Evolutionary conservation across 139 green algal species (phyloP).

Genomic region (Monoraphidium neglectum): DNA sequence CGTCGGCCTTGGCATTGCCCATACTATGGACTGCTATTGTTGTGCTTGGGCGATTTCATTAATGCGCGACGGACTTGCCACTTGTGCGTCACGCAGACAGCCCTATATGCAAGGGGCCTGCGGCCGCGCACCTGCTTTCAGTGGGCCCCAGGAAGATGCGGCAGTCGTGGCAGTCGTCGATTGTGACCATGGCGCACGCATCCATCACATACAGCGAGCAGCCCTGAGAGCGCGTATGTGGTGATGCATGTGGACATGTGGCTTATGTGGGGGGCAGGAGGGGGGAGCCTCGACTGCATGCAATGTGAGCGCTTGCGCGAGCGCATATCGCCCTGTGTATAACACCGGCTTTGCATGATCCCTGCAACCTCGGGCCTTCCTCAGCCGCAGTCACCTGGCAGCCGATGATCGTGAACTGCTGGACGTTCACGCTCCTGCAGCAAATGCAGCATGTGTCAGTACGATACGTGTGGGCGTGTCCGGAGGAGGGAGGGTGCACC

Average conservation of each 20-base stretch:
- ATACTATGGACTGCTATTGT: neutral
- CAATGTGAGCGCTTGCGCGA: too few species aligned
- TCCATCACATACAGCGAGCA: constrained; percentile 75
- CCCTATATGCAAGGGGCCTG: neutral
- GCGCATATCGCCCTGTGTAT: too few species aligned
- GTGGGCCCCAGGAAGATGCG: constrained; percentile 68
- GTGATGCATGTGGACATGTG: too few species aligned
- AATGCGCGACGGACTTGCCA: too few species aligned
- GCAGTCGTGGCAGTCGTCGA: constrained; percentile 73
- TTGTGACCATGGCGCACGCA: constrained; percentile 50
- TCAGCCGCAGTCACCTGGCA: constrained; percentile 43
- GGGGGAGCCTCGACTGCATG: too few species aligned
- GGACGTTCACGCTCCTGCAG: constrained; percentile 62
- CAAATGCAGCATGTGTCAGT: too few species aligned
- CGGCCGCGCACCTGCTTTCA: constrained; percentile 36
- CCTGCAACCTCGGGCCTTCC: too few species aligned
- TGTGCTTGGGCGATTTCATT: too few species aligned
- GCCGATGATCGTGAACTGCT: constrained; percentile 66
- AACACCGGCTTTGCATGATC: too few species aligned
- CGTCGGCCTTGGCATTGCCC: neutral
- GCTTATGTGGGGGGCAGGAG: too few species aligned
- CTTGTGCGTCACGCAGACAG: neutral
- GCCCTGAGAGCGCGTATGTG: constrained; percentile 44
- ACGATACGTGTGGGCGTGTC: too few species aligned
- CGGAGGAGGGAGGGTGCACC: neutral